phyloP scores from a whole-genome alignment of 2,329 filamentous ascomycete genomes.

The Xylaria polymorpha region DNA sequence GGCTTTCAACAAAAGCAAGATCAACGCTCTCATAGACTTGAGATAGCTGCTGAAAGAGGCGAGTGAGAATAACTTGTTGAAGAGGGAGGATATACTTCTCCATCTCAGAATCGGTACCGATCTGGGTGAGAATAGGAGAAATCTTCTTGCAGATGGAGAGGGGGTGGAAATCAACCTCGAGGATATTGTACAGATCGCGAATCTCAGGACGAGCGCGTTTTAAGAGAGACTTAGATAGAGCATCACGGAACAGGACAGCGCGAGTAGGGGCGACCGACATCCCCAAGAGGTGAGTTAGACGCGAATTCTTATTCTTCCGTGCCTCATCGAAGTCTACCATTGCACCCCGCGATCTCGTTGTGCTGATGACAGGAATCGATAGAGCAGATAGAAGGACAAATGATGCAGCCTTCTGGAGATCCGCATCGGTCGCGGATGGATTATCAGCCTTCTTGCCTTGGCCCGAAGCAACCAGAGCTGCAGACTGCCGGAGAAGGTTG shows the following conservation, averaged over 20 bases:
- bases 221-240: slow-evolving; percentile 91
- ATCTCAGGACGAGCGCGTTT: slow-evolving; percentile 95
- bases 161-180: slow-evolving; percentile 99
- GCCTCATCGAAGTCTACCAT: slow-evolving; percentile 97
- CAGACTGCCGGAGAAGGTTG: slow-evolving; percentile 92
- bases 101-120: slow-evolving; percentile 94
- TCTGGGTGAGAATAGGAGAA: slow-evolving; percentile 92
- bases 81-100: slow-evolving; percentile 95
- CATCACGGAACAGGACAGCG: slow-evolving; percentile 92
- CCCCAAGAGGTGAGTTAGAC: slow-evolving; percentile 93
- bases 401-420: slow-evolving; percentile 93
- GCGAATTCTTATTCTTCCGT: slow-evolving; percentile 98
- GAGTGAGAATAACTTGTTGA: slow-evolving; percentile 97
- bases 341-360: slow-evolving; percentile 92
- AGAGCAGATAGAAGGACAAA: slow-evolving; percentile 95
- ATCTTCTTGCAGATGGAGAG: slow-evolving; percentile 99
- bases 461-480: slow-evolving; percentile 82
- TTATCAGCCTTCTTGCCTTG: slow-evolving; percentile 95
- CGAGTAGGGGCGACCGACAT: slow-evolving; percentile 92
- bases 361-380: slow-evolving; percentile 99
- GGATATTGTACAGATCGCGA: slow-evolving; percentile 95
- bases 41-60: slow-evolving; percentile 97
- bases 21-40: slow-evolving; percentile 99
- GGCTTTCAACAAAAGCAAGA: slow-evolving; percentile 89
- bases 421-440: slow-evolving; percentile 86